These are phyloP conservation scores for Cystobasidium pallidum DNA, from an alignment of 1,284 basidiomycete species.

Conservation along the genomic window DNA sequence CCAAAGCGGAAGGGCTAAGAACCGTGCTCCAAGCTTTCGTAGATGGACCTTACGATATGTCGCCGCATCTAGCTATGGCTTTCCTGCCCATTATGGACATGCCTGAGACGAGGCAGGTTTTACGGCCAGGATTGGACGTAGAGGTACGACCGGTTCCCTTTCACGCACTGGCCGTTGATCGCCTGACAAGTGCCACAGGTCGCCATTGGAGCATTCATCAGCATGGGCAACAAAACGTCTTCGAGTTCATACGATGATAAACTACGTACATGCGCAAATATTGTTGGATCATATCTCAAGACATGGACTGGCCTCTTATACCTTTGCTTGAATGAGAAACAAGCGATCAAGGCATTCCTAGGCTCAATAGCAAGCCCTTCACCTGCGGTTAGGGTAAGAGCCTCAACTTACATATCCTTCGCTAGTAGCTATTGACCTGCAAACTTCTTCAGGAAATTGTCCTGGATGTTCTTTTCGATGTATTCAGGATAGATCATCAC, in stretches of 20 bases:
- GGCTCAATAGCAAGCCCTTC: slow-evolving; percentile 86
- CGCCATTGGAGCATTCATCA: slow-evolving; percentile 81
- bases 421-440: neutral
- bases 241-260: slow-evolving; percentile 54
- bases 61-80: slow-evolving; percentile 77
- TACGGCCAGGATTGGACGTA: slow-evolving; percentile 82
- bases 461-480: slow-evolving; percentile 88
- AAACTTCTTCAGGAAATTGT: slow-evolving; percentile 74
- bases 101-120: slow-evolving; percentile 76
- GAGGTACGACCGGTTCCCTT: slow-evolving; percentile 66
- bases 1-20: slow-evolving; percentile 80
- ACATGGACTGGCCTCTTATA: slow-evolving; percentile 96
- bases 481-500: slow-evolving; percentile 86
- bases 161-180: slow-evolving; percentile 3
- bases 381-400: slow-evolving; percentile 74
- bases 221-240: slow-evolving; percentile 74
- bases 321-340: slow-evolving; percentile 85
- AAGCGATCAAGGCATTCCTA: slow-evolving; percentile 81
- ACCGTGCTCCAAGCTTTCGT: slow-evolving; percentile 82
- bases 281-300: slow-evolving; percentile 80
- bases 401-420: neutral
- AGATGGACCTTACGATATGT: slow-evolving; percentile 83
- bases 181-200: slow-evolving; percentile 63
- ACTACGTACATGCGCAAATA: slow-evolving; percentile 73
- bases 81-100: slow-evolving; percentile 85